Conservation (phyloP, 2,329 filamentous ascomycete genomes). For the Fusarium floridanum region DNA sequence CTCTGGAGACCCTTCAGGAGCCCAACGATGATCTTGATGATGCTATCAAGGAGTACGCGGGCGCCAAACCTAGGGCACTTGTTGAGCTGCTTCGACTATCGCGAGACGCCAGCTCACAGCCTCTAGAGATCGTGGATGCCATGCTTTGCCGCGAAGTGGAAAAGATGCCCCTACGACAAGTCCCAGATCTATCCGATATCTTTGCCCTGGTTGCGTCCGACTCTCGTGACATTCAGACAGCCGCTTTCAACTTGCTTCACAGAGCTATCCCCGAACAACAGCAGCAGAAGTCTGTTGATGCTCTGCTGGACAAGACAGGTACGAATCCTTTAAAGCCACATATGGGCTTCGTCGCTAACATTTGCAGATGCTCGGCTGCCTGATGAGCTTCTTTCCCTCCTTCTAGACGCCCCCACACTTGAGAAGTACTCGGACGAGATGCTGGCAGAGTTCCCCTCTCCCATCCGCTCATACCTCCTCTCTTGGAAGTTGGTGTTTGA, state of each 20-base stretch:
- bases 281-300: slow-evolving; percentile 85
- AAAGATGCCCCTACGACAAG: slow-evolving; percentile 70
- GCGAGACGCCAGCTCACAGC: slow-evolving; percentile 66
- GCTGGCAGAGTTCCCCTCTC: slow-evolving; percentile 76
- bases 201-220: slow-evolving; percentile 83
- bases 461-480: slow-evolving; percentile 83
- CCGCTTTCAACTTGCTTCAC: slow-evolving; percentile 85
- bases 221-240: slow-evolving; percentile 80
- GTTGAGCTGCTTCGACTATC: slow-evolving; percentile 72
- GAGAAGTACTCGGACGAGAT: slow-evolving; percentile 75
- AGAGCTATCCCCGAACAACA: slow-evolving; percentile 82
- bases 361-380: slow-evolving; percentile 76
- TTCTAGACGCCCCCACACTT: slow-evolving; percentile 81
- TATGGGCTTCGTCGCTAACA: slow-evolving; percentile 16
- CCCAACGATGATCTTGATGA: slow-evolving; percentile 90
- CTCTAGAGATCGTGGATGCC: slow-evolving; percentile 80
- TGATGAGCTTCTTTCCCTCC: slow-evolving; percentile 84
- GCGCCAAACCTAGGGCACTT: slow-evolving; percentile 68
- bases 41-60: slow-evolving; percentile 72
- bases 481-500: slow-evolving; percentile 94
- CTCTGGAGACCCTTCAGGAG: slow-evolving; percentile 74
- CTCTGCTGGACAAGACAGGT: slow-evolving; percentile 76
- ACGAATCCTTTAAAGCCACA: slow-evolving; percentile 17
- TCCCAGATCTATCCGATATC: slow-evolving; percentile 75
- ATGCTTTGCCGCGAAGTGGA: slow-evolving; percentile 78